phyloP scores from a whole-genome alignment of 768 basidiomycete genomes.

The Lactifluus piperatus region DNA sequence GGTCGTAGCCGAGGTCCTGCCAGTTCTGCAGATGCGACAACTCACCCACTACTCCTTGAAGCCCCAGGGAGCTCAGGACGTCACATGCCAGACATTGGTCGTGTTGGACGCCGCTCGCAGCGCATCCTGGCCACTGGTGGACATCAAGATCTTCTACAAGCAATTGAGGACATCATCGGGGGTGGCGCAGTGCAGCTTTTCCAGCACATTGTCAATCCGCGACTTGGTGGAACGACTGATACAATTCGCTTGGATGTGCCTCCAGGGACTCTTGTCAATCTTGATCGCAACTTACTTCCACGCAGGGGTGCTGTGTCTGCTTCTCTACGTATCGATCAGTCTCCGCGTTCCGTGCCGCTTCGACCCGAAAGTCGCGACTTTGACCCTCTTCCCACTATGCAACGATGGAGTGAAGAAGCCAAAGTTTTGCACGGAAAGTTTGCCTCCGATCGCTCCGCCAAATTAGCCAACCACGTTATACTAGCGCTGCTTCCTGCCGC shows the following conservation, averaged over 20 bases:
- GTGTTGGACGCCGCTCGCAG: conserved; percentile 33
- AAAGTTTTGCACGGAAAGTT: conserved; percentile 75
- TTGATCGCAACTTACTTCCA: conserved; percentile 46
- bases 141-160: conserved; percentile 53
- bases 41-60: conserved; percentile 78
- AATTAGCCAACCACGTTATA: conserved; percentile 61
- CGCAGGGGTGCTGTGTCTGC: conserved; percentile 41
- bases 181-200: conserved; percentile 76
- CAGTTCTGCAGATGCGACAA: conserved; percentile 56
- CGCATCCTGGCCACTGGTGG: conserved; percentile 37
- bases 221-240: conserved; percentile 44
- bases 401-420: conserved; percentile 86
- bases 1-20: conserved; percentile 48
- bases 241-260: conserved; percentile 74
- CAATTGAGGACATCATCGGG: conserved; percentile 75
- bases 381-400: conserved; percentile 70
- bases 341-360: conserved; percentile 32
- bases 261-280: conserved; percentile 49
- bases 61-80: conserved; percentile 39
- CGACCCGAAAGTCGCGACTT: conserved; percentile 50
- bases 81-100: conserved; percentile 35
- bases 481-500: conserved; percentile 76
- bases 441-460: conserved; percentile 54
- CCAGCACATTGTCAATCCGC: conserved; percentile 67
- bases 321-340: conserved; percentile 56